Evolutionary conservation across 2,329 filamentous ascomycete species (phyloP).

Genomic region (Stemphylium lycopersici): DNA sequence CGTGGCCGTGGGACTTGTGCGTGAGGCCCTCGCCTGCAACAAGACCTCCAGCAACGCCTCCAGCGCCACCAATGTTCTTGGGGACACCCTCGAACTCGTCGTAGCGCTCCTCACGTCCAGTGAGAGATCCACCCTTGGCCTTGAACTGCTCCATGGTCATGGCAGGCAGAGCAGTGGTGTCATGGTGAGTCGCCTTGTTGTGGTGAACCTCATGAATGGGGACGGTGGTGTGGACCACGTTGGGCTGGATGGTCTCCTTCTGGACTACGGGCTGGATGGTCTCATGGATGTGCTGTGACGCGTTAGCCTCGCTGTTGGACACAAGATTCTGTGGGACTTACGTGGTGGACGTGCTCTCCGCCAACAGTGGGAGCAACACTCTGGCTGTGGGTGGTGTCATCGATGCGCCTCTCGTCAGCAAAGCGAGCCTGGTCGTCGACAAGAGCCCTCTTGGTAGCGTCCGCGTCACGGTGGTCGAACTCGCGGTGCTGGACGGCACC

Average conservation of each 20-base stretch:
- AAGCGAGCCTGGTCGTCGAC: slow-evolving; percentile 61
- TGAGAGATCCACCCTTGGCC: slow-evolving; percentile 60
- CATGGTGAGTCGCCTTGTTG: slow-evolving; percentile 69
- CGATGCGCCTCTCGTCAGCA: slow-evolving; percentile 56
- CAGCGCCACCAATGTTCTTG: slow-evolving; percentile 51
- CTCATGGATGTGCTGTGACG: slow-evolving; percentile 63
- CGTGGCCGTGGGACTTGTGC: slow-evolving; percentile 21
- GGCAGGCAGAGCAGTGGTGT: slow-evolving; percentile 66
- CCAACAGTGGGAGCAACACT: slow-evolving; percentile 57
- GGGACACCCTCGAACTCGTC: slow-evolving; percentile 69
- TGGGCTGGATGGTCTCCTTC: slow-evolving; percentile 70
- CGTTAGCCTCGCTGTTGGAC: slow-evolving; percentile 11
- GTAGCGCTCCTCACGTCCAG: slow-evolving; percentile 61
- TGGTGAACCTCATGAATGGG: slow-evolving; percentile 77
- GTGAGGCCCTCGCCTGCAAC: slow-evolving; percentile 20
- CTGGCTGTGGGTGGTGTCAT: slow-evolving; percentile 58
- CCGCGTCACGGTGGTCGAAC: slow-evolving; percentile 66
- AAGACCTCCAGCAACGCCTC: slow-evolving; percentile 22
- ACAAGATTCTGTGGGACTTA: slow-evolving; percentile 9
- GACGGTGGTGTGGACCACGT: slow-evolving; percentile 72
- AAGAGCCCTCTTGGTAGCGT: slow-evolving; percentile 35
- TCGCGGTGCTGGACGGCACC: slow-evolving; percentile 65
- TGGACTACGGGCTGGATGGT: slow-evolving; percentile 73
- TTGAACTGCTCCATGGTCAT: slow-evolving; percentile 71
- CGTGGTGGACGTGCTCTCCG: slow-evolving; percentile 69